These are phyloP conservation scores for Ustilago cynodontis DNA, from an alignment of 1,284 basidiomycete genomes.

Conservation along the genomic window DNA sequence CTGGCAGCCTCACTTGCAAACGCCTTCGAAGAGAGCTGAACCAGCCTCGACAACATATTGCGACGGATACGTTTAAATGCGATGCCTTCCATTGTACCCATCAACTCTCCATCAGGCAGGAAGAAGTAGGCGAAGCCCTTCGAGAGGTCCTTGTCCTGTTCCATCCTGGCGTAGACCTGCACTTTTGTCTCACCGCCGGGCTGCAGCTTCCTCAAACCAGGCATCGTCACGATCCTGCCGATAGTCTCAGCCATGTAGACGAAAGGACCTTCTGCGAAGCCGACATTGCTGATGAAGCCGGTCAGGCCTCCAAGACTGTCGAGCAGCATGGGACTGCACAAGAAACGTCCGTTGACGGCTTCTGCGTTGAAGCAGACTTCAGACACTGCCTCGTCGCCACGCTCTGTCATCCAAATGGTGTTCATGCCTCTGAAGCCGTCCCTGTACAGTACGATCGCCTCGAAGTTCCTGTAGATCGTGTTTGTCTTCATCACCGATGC, in stretches of 20 bases:
- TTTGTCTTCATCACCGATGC: conserved; percentile 28
- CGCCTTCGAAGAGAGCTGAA: conserved; percentile 41
- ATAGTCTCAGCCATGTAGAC: conserved; percentile 56
- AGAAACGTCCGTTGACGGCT: conserved; percentile 41
- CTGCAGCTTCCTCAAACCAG: conserved; percentile 18
- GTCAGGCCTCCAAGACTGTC: conserved; percentile 55
- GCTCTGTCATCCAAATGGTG: conserved; percentile 42
- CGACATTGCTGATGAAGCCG: conserved; percentile 56
- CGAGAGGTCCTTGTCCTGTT: conserved; percentile 35
- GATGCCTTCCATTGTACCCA: conserved; percentile 48
- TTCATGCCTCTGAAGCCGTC: conserved; percentile 53
- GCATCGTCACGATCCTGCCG: conserved; percentile 35
- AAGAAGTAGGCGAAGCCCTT: conserved; percentile 46
- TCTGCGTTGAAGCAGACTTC: conserved; percentile 25
- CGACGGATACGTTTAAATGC: conserved; percentile 47
- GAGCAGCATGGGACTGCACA: conserved; percentile 50
- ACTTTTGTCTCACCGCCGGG: conserved; percentile 23
- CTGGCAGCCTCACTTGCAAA: conserved; percentile 40
- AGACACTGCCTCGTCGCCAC: conserved; percentile 44
- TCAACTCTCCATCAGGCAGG: conserved; percentile 28
- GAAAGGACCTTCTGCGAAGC: conserved; percentile 36
- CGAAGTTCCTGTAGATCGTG: conserved; percentile 49
- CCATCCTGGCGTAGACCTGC: conserved; percentile 41
- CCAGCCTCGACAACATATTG: conserved; percentile 38
- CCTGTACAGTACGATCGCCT: conserved; percentile 48